Base-by-base conservation (phyloP, 2,329 filamentous ascomycete species). In the Hypomyces rosellus region DNA sequence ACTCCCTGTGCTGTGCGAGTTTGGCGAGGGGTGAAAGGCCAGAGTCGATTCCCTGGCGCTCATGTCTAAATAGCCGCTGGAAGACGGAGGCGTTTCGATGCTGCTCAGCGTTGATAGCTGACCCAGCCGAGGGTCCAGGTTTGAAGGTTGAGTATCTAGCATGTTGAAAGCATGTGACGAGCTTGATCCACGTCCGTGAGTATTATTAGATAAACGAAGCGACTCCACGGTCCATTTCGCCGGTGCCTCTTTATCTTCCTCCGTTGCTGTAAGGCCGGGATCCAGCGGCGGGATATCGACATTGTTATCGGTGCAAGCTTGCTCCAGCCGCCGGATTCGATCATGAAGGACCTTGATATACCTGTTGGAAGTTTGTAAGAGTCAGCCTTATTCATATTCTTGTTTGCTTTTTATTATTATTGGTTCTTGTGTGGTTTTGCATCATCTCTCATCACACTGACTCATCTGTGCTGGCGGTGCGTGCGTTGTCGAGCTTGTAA, bases 401-500 rank as follows among this genome's bases (percentile, higher is more conserved):
- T 30, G 2, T 30, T 30, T 30, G 6, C 9, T 25, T 25, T 37
- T 42, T 18, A 20, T 20, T 20, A n/a, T n/a, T n/a, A n/a, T 20
- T 20, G 3, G 20, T 20, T 20, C 5, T 20, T 20, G 20, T 20
- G 3, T 20, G 3, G 3, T 20, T 20, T 20, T 20, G 20, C 15
- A 42, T 42, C n/a, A 58, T 20, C 44, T 55, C 13, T 20, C 36
- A 11, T 33, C 20, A 33, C 7, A 54, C 54, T 20, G 38, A 66
- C 57, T 63, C 65, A 41, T 71, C 66, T 15, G 64, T 67, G 43
- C 65, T 69, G 5, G 63, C 65, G 14, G 63, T 65, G 9, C 65
- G 63, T 7, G 65, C 63, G 55, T 68, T 70, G 4, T 65, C 63
- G 2, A 63, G 52, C 18, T 60, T 69, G 56, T 72, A 73, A 8